Evolutionary conservation across 2,329 filamentous ascomycete genomes (phyloP), one percentile per base, ranked within the genome.

Genomic region (Colletotrichum destructivum): DNA sequence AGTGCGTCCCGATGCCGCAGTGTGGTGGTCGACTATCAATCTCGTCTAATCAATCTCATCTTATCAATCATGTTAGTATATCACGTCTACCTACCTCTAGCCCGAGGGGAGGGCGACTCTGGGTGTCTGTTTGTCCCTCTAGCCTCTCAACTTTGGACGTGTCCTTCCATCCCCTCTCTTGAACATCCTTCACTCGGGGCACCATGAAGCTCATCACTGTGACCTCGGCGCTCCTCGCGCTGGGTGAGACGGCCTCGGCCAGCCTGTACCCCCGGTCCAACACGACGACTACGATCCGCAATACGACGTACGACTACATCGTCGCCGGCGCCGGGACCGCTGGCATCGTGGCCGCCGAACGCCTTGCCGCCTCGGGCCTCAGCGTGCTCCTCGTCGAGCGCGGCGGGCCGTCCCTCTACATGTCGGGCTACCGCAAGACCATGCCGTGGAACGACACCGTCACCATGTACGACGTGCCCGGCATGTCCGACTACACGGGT

Each of bases 361-460:
- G 73, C 11, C 67, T 69, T 38, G 65, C 66, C 31, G 71, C 72
- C n/a, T 73, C 73, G 23, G 75, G 74, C 0, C 71, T 66, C 47
- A 73, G 68, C 13, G 71, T 76, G 0, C 72, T 73, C n/a, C 59
- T 75, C 1, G 23, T 71, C 31, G 73, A 71, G 56, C 66, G 66
- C 8, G 69, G 69, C 18, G 67, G 62, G 13, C 56, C 65, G 5
- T 71, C 74, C 13, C 62, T 74, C 26, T 74, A 73, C 60, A 26
- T 47, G 40, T 75, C 74, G 4, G 75, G 75, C 40, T 69, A 71
- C 56, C 60, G 69, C 40, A 66, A 76, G 44, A 71, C 74, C 13
- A 69, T 75, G 40, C 74, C 75, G 56, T 76, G 79, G 79, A 76
- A 79, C 73, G 66, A 73, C 56, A 77, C 74, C 46, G 46, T 76